Base-by-base conservation (phyloP, 768 basidiomycete species). In the Mycena haematopus region DNA sequence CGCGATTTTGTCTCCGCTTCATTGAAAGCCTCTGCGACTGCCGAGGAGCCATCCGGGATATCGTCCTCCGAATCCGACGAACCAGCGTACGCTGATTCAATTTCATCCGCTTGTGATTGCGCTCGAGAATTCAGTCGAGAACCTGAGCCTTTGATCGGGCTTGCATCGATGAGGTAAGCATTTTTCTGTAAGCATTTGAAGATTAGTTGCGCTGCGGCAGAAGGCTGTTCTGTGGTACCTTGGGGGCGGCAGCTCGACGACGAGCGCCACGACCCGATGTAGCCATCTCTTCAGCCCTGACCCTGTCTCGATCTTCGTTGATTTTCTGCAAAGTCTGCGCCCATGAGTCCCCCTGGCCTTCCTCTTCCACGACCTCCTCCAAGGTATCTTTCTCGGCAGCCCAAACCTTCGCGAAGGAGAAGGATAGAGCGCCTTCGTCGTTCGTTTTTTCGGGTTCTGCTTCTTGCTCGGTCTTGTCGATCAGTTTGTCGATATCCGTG, bases 341-440 rank as follows among this genome's bases (percentile, higher is more conserved):
- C 95, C 93, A 96, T n/a, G 93, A 92, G 72, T 93, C 89, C 31
- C 78, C 81, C 57, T 87, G 81, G 49, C 86, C 87, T 4, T 79
- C 69, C 7, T 77, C 79, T 49, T 90, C 90, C 35, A 77, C 80
- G 22, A 93, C 71, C 17, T 92, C 90, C 71, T 90, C 90, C 51
- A 92, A 74, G 3, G 78, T 70, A 56, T 89, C 89, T 70, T 90
- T 89, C 62, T 90, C 87, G 24, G 90, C 87, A 1, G 90, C 86
- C 96, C 96, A 98, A 45, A 98, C 84, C 73, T 96, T 95, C 13
- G 96, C 95, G 70, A 96, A 96, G 7, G 85, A 85, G 73, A 98
- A 97, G 10, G 85, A 79, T 31, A 87, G 73, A 38, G 80, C 79
- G n/a, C 82, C 76, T 49, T 84, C 82, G 60, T 81, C 83, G 6